These are phyloP conservation scores for Sordaria brevicollis DNA, from an alignment of 495 filamentous ascomycete genomes.

Conservation along the genomic window DNA sequence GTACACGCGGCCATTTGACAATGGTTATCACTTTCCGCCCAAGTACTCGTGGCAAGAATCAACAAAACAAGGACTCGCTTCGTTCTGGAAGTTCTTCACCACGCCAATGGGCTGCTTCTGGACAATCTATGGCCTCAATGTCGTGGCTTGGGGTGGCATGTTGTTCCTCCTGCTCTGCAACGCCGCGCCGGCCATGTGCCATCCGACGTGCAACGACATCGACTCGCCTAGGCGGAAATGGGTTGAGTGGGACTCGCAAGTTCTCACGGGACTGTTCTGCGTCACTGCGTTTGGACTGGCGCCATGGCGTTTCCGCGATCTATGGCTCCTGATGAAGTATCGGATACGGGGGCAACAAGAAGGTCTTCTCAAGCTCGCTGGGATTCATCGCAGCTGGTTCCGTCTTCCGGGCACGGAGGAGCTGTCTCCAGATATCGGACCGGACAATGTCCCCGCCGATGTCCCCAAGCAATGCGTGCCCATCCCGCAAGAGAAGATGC, in stretches of 20 bases:
- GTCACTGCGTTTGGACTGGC: constrained; percentile 76
- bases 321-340: constrained; percentile 57
- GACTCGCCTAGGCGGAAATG: constrained; percentile 64
- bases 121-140: constrained; percentile 67
- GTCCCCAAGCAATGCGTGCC: constrained; percentile 36
- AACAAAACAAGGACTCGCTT: constrained; percentile 42
- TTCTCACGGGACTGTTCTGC: constrained; percentile 78
- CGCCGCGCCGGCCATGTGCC: constrained; percentile 71
- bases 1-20: constrained; percentile 26
- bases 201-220: constrained; percentile 59
- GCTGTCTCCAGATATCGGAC: constrained; percentile 31
- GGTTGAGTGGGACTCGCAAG: constrained; percentile 79
- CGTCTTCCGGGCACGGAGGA: constrained; percentile 48
- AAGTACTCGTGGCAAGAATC: constrained; percentile 53
- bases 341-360: constrained; percentile 41
- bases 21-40: constrained; percentile 63
- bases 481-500: constrained; percentile 43
- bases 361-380: constrained; percentile 51
- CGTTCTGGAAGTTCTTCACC: constrained; percentile 42
- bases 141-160: constrained; percentile 87
- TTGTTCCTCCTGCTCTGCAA: constrained; percentile 72
- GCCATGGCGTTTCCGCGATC: constrained; percentile 77
- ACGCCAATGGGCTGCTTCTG: constrained; percentile 66
- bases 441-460: constrained; percentile 29
- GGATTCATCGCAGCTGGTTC: constrained; percentile 62